These are phyloP conservation scores for Chrysanthemum lavandulifolium DNA, from an alignment of 129 eudicot species.

Conservation along the genomic window DNA sequence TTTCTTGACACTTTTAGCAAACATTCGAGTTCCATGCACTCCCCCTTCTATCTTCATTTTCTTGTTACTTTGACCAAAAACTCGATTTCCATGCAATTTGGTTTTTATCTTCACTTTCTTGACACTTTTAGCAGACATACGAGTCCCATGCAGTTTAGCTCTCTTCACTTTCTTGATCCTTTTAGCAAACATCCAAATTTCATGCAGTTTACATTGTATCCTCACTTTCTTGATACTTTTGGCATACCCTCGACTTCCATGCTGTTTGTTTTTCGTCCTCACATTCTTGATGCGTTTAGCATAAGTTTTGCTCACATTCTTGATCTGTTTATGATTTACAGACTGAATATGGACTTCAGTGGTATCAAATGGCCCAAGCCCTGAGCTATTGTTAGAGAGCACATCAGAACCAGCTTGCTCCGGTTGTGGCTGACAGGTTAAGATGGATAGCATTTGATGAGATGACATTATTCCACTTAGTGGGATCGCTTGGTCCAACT, in stretches of 20 bases:
- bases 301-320: no score
- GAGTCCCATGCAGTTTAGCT: not conserved
- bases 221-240: not conserved
- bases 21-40: not conserved
- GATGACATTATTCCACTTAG: not conserved
- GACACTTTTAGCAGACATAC: no score
- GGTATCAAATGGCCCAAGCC: no score
- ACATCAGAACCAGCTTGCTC: no score
- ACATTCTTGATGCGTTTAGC: constrained; percentile 4
- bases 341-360: no score
- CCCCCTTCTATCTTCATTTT: constrained; percentile 8
- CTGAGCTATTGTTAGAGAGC: no score
- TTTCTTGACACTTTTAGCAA: no score
- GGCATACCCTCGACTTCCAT: not conserved
- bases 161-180: not conserved
- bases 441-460: not conserved
- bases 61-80: not conserved
- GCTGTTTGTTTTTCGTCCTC: not conserved
- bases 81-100: not conserved
- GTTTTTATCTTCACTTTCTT: constrained; percentile 19
- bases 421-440: no score
- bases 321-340: no score
- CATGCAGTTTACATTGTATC: not conserved
- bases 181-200: not conserved
- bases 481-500: not conserved